Base-by-base conservation (phyloP, 1,284 basidiomycete species). In the Tilletia caries region DNA sequence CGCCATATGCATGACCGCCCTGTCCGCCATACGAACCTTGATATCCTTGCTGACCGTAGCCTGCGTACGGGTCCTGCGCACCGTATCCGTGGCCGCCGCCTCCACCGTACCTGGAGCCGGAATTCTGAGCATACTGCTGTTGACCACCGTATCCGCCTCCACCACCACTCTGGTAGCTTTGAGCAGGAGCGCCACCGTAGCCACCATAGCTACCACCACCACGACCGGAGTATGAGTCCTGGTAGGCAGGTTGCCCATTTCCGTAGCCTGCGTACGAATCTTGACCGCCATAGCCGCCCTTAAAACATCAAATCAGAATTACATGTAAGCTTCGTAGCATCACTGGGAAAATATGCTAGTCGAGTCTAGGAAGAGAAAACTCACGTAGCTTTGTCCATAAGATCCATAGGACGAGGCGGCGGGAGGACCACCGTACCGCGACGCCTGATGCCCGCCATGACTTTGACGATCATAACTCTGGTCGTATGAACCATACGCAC, bases 61-160 rank as follows among this genome's bases (percentile, higher is more conserved):
- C 48, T 6, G 33, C 48, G 32, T 52, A 52, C 23, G 66, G 48
- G 43, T 67, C 46, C 34, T 54, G 48, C 20, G 46, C 64, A 2
- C 72, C 73, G 37, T 73, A 73, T 20, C 58, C 58, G n/a, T 33
- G 8, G 15, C 32, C 58, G 18, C 58, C 58, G 29, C 58, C 58
- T 29, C 58, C 58, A 2, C 74, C 76, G 52, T 79, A 78, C 5
- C 62, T 73, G 34, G 71, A 37, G 2, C 72, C 72, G 2, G 69
- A 72, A 34, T 76, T 73, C 2, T 58, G 68, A 3, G 48, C 33
- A n/a, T 73, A 64, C 13, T 23, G 67, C 1, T 27, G 25, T n/a
- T 54, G 27, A 37, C 64, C 44, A 5, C 67, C 66, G 13, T 70
- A 70, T 13, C 70, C 75, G 15, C 72, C 68, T 48, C 37, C 34